A percentile compares a stretch with the other conserved stretches of the same genome.
phyloP scores from a whole-genome alignment of 2,329 filamentous ascomycete species.

The Nemania diffusa region DNA sequence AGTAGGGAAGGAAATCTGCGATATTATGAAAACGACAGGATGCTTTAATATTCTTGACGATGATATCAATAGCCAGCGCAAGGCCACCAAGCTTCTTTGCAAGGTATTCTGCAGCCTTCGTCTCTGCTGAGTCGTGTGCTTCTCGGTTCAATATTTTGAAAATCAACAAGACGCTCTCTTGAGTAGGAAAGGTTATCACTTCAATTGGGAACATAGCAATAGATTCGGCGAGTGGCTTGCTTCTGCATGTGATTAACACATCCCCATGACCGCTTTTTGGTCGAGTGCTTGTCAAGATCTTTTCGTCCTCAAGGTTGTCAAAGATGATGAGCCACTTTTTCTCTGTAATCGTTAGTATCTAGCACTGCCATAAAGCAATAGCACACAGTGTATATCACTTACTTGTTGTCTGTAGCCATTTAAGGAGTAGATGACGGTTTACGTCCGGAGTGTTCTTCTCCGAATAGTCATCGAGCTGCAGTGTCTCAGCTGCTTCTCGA shows the following conservation, averaged over 20 bases:
- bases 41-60: slow-evolving; percentile 5
- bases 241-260: slow-evolving; percentile 12
- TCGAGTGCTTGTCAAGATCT: background rate
- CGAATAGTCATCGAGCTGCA: slow-evolving; percentile 5
- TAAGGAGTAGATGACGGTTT: background rate
- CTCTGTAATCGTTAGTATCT: background rate
- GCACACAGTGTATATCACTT: background rate
- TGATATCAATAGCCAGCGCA: slow-evolving; percentile 8
- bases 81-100: background rate
- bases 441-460: slow-evolving; percentile 2
- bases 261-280: background rate
- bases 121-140: background rate
- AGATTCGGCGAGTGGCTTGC: slow-evolving; percentile 3
- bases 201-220: slow-evolving; percentile 2
- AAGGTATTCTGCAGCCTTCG: background rate
- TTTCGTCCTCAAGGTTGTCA: slow-evolving; percentile 5
- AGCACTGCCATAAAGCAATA: background rate
- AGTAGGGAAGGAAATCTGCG: slow-evolving; percentile 5
- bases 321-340: slow-evolving; percentile 9
- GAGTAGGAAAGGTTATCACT: background rate
- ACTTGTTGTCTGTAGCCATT: slow-evolving; percentile 7
- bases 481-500: slow-evolving; percentile 5
- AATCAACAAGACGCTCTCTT: slow-evolving; percentile 3
- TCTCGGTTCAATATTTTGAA: background rate
- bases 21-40: background rate